These are phyloP conservation scores for Kodamaea lidongshanica DNA, from an alignment of 805 yeast species.

Conservation along the genomic window DNA sequence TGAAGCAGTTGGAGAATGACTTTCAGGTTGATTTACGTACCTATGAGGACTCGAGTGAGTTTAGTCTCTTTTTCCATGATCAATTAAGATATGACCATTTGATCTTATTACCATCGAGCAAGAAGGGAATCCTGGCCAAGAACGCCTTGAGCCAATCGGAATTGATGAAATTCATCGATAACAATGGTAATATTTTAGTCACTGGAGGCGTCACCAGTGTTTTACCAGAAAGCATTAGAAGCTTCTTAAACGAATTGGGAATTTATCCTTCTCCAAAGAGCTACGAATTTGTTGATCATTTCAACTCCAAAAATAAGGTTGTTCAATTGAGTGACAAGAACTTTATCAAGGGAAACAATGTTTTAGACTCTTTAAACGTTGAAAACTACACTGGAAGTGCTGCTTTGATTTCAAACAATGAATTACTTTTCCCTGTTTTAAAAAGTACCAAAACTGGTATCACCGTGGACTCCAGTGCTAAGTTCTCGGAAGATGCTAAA, in stretches of 20 bases:
- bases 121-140: constrained; percentile 28
- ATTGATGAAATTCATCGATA: constrained; percentile 53
- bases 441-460: constrained; percentile 62
- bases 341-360: constrained; percentile 11
- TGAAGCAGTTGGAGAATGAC: constrained; percentile 17
- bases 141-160: constrained; percentile 24
- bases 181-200: constrained; percentile 72
- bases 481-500: constrained; percentile 36
- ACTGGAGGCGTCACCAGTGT: constrained; percentile 43
- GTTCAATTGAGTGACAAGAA: constrained; percentile 25
- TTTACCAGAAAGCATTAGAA: constrained; percentile 43
- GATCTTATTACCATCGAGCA: constrained; percentile 31
- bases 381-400: constrained; percentile 46
- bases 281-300: constrained; percentile 60
- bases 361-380: constrained; percentile 5
- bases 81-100: constrained; percentile 23
- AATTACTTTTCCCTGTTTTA: constrained; percentile 63
- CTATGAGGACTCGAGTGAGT: constrained; percentile 18
- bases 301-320: constrained; percentile 29
- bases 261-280: constrained; percentile 77
- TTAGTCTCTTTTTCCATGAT: constrained; percentile 20
- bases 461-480: constrained; percentile 38
- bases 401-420: constrained; percentile 65
- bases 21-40: constrained; percentile 16
- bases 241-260: constrained; percentile 73